Conservation (phyloP, 73 alveolate species). For the Uronychia binucleata region DNA sequence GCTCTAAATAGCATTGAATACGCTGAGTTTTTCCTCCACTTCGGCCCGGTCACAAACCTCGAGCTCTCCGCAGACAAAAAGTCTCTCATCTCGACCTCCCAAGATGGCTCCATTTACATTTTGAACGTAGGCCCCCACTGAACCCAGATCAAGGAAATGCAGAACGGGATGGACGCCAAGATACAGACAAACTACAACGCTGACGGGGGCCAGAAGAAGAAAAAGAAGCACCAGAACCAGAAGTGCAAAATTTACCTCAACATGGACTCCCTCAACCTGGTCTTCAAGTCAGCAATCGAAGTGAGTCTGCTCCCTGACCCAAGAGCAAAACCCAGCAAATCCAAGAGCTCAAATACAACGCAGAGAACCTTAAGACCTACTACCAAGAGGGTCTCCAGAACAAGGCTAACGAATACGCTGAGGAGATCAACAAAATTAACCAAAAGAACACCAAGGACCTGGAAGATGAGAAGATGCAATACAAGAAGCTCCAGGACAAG, state of each 20-base stretch:
- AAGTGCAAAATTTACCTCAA: slow-evolving; percentile 63
- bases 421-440: slow-evolving; percentile 53
- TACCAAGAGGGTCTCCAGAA: slow-evolving; percentile 52
- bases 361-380: slow-evolving; percentile 35
- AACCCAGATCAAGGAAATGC: slow-evolving; percentile 32
- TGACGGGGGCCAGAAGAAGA: slow-evolving; percentile 14
- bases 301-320: neutral
- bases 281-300: slow-evolving; percentile 50
- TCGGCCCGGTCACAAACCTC: slow-evolving; percentile 44
- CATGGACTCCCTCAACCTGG: slow-evolving; percentile 54
- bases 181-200: neutral
- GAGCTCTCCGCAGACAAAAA: slow-evolving; percentile 35
- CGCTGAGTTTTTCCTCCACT: slow-evolving; percentile 58
- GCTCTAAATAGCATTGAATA: slow-evolving; percentile 29
- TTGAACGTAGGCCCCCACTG: neutral
- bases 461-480: slow-evolving; percentile 11
- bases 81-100: slow-evolving; percentile 52
- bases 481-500: slow-evolving; percentile 50
- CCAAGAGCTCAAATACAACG: slow-evolving; percentile 50
- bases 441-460: slow-evolving; percentile 48
- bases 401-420: slow-evolving; percentile 42
- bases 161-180: slow-evolving; percentile 50
- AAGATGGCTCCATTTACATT: slow-evolving; percentile 61
- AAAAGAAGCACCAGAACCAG: slow-evolving; percentile 29
- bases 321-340: slow-evolving; percentile 35